phyloP scores from a whole-genome alignment of 129 eudicot species.

The Mikania micrantha region DNA sequence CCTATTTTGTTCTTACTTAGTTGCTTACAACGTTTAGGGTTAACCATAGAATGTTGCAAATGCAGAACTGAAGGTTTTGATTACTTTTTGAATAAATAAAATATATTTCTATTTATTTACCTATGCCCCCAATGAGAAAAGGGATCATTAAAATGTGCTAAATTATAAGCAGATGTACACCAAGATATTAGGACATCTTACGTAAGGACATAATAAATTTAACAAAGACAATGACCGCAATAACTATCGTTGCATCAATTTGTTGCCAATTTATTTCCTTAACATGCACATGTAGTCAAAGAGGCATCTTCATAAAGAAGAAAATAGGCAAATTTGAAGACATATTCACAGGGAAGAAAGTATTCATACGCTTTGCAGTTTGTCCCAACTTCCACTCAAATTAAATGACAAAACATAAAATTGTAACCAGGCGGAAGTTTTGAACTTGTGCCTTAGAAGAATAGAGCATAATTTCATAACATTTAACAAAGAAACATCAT shows the following conservation, averaged over 20 bases:
- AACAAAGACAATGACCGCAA: background rate
- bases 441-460: background rate
- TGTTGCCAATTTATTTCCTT: background rate
- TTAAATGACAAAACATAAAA: background rate
- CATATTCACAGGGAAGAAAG: background rate
- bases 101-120: background rate
- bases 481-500: conserved; percentile 2
- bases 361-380: background rate
- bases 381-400: background rate
- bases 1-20: background rate
- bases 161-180: background rate
- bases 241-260: background rate
- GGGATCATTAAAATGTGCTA: background rate
- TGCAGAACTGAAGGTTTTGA: background rate
- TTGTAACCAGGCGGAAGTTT: background rate
- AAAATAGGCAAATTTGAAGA: too few relatives aligned
- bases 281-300: background rate
- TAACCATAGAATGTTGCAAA: background rate
- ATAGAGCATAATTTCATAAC: background rate
- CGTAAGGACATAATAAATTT: background rate
- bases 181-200: background rate
- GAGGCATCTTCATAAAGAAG: background rate
- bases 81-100: background rate
- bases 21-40: background rate
- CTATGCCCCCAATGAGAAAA: background rate